These are phyloP conservation scores for Alternaria conjuncta DNA, from an alignment of 2,329 filamentous ascomycete genomes.

Conservation along the genomic window DNA sequence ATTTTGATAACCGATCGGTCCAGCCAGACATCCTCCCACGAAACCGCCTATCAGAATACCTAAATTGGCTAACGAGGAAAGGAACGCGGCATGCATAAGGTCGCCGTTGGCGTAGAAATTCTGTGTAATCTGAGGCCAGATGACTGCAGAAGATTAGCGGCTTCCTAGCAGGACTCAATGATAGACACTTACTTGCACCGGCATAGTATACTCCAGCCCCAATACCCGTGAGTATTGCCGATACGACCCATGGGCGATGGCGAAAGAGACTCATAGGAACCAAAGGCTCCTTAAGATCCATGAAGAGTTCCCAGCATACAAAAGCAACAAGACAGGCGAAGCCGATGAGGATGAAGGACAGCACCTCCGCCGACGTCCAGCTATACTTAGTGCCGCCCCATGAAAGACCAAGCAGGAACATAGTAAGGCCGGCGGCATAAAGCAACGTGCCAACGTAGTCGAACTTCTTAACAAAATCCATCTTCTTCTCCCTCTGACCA, in stretches of 20 bases:
- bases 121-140: not conserved
- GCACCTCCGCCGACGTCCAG: not conserved
- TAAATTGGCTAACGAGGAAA: not conserved
- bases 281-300: not conserved
- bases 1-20: not conserved
- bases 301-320: not conserved
- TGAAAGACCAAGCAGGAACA: not conserved
- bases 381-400: not conserved
- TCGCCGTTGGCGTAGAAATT: not conserved
- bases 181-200: not conserved
- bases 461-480: not conserved
- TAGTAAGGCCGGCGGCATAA: not conserved
- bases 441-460: not conserved
- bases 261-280: not conserved
- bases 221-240: not conserved
- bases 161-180: not conserved
- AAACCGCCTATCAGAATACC: not conserved
- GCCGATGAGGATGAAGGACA: not conserved
- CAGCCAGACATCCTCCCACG: not conserved
- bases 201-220: not conserved
- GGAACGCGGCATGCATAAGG: not conserved
- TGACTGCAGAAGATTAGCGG: not conserved
- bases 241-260: not conserved
- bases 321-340: not conserved
- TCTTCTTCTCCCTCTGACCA: not conserved